Base-by-base conservation (phyloP, 2,329 filamentous ascomycete genomes). In the Ophiostoma piceae region DNA sequence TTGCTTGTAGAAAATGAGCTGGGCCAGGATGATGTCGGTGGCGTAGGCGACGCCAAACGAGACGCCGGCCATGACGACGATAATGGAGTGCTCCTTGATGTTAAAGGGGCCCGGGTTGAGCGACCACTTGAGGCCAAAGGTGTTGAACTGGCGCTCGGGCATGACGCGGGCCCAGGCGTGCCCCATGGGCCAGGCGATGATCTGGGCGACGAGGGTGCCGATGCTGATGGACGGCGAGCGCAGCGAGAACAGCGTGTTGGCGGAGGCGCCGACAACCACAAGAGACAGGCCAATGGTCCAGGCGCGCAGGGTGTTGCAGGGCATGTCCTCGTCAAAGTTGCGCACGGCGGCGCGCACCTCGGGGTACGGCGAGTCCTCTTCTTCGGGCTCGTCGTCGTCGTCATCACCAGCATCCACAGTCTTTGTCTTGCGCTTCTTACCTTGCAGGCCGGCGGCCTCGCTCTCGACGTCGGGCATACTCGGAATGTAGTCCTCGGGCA, bases 1-100 rank as follows among this genome's bases (percentile, higher is more conserved):
- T 74, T 91, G 85, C 76, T 89, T 87, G 76, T 92, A 92, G 74
- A 92, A 92, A 19, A 89, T 84, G 22, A 87, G 79, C 78, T 92
- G 89, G 0, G 90, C 90, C 1, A 92, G 81, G 64, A 93, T 85
- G 39, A 92, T 88, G 73, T 92, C 90, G 0, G 90, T 92, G 0
- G 89, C 89, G 74, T 92, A 92, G 3, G 89, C 88, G 6, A 84
- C 87, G 67, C 81, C 88, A 73, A 91, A 90, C 5, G 88, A 88
- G 6, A 91, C 88, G 75, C 90, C 87, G 19, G 90, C 89, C 87
- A 90, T 90, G 73, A 90, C 85, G 22, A 88, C 85, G 70, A 91
- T 89, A 71, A 91, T 84, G 60, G 86, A 79, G 76, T 90, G 88
- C 75, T 91, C 88, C 77, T 91, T 91, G 76, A 89, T 83, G 75